A percentile compares a stretch with the other conserved stretches of the same genome.
These are phyloP conservation scores for Penicillium taxi DNA, from an alignment of 495 filamentous ascomycete species.

Conservation along the genomic window DNA sequence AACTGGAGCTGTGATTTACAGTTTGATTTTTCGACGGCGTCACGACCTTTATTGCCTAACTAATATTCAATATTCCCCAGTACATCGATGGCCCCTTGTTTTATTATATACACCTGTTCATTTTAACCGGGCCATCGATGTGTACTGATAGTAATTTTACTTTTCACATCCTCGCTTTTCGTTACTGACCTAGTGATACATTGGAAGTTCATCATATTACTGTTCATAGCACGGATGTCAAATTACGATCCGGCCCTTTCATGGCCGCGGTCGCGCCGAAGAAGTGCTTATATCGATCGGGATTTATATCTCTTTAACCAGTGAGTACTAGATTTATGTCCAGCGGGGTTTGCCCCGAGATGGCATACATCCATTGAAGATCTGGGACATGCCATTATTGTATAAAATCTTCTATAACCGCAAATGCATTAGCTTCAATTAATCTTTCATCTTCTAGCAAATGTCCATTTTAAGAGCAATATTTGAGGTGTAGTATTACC, in stretches of 20 bases:
- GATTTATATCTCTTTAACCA: slow-evolving; percentile 21
- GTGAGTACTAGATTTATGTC: slow-evolving; percentile 48
- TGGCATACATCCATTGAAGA: slow-evolving; percentile 47
- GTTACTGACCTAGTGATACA: not conserved
- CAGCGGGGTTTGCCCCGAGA: slow-evolving; percentile 24
- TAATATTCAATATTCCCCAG: slow-evolving; percentile 27
- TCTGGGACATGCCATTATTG: slow-evolving; percentile 30
- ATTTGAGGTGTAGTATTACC: not conserved
- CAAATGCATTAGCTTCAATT: not conserved
- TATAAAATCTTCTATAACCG: not conserved
- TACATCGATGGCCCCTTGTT: slow-evolving; percentile 22
- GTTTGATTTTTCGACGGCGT: slow-evolving; percentile 21
- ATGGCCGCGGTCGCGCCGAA: slow-evolving; percentile 95
- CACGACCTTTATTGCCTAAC: slow-evolving; percentile 23
- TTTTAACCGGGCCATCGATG: slow-evolving; percentile 15
- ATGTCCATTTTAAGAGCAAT: not conserved
- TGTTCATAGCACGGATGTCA: slow-evolving; percentile 92
- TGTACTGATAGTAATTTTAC: slow-evolving; percentile 31
- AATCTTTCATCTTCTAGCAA: not conserved
- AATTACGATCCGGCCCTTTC: slow-evolving; percentile 82
- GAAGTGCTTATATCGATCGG: slow-evolving; percentile 56
- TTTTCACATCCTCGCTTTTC: slow-evolving; percentile 5
- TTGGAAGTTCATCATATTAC: not conserved
- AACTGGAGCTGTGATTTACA: slow-evolving; percentile 17
- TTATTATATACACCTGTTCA: slow-evolving; percentile 18